phyloP scores from a whole-genome alignment of 2,329 filamentous ascomycete genomes.

The Sporothrix euskadiensis region DNA sequence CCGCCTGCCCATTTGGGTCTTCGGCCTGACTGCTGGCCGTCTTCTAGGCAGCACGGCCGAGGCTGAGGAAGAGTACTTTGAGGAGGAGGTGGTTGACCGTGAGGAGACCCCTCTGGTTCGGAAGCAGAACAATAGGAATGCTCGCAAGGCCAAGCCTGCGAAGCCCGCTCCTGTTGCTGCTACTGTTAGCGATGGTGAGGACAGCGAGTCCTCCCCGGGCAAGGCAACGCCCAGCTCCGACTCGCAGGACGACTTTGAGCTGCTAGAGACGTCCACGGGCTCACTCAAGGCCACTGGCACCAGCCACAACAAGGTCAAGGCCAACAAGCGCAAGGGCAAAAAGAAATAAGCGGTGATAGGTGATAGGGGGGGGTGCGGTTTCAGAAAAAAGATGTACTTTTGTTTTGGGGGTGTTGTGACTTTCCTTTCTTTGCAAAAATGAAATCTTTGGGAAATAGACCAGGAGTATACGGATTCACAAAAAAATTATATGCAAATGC shows the following conservation, averaged over 20 bases:
- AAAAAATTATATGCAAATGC: background rate
- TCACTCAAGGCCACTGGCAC: conserved; percentile 54
- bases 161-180: conserved; percentile 27
- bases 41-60: conserved; percentile 46
- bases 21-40: conserved; percentile 57
- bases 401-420: background rate
- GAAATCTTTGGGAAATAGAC: background rate
- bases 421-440: background rate
- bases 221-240: conserved; percentile 58
- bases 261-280: conserved; percentile 62
- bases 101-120: conserved; percentile 34
- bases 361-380: background rate
- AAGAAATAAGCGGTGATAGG: conserved; percentile 47
- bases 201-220: conserved; percentile 51
- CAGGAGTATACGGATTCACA: conserved; percentile 9
- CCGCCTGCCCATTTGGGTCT: conserved; percentile 74
- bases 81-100: conserved; percentile 42
- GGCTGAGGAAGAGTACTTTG: conserved; percentile 41
- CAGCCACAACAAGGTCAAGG: conserved; percentile 41
- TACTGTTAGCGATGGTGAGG: conserved; percentile 40
- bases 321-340: conserved; percentile 56
- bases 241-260: conserved; percentile 62
- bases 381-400: background rate
- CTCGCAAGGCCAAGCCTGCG: conserved; percentile 2
- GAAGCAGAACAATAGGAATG: background rate